A percentile compares a stretch with the other conserved stretches of the same genome.
phyloP scores from a whole-genome alignment of 2,329 filamentous ascomycete genomes.

The Xylaria sp. region DNA sequence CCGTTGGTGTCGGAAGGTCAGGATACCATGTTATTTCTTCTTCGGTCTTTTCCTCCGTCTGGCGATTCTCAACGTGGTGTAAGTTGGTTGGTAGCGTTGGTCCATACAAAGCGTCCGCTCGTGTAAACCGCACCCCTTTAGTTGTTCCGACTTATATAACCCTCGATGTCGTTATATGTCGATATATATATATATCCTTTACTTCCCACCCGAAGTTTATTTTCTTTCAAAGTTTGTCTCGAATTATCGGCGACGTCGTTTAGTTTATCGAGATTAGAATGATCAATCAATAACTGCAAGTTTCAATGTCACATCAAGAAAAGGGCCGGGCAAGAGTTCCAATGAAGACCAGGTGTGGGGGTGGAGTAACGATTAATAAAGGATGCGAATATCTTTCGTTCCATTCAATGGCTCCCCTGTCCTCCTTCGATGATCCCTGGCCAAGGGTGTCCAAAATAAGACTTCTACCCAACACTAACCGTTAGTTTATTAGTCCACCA shows the following conservation, averaged over 20 bases:
- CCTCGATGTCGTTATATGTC: neutral
- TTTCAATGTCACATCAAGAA: conserved; percentile 11
- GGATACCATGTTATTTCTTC: conserved; percentile 18
- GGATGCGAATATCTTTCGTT: neutral
- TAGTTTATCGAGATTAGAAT: neutral
- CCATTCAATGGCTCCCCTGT: conserved; percentile 1
- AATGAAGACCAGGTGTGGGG: conserved; percentile 18
- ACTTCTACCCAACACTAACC: neutral
- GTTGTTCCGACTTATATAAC: neutral
- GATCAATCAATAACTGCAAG: neutral
- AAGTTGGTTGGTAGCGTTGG: neutral
- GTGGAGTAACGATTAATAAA: conserved; percentile 26
- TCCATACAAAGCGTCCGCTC: conserved; percentile 9
- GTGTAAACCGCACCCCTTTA: neutral
- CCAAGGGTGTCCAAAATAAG: conserved; percentile 9
- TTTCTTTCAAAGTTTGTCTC: neutral
- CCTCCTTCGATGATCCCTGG: conserved; percentile 15
- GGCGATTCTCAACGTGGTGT: neutral
- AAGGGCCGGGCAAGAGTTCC: neutral
- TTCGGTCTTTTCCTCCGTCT: conserved; percentile 1
- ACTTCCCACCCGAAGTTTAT: neutral
- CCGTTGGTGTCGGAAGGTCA: conserved; percentile 18
- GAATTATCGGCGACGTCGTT: neutral
- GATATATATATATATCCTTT: neutral
- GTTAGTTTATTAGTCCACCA: neutral